Evolutionary conservation across 2,329 filamentous ascomycete genomes (phyloP).

Genomic region (Colletotrichum siamense): DNA sequence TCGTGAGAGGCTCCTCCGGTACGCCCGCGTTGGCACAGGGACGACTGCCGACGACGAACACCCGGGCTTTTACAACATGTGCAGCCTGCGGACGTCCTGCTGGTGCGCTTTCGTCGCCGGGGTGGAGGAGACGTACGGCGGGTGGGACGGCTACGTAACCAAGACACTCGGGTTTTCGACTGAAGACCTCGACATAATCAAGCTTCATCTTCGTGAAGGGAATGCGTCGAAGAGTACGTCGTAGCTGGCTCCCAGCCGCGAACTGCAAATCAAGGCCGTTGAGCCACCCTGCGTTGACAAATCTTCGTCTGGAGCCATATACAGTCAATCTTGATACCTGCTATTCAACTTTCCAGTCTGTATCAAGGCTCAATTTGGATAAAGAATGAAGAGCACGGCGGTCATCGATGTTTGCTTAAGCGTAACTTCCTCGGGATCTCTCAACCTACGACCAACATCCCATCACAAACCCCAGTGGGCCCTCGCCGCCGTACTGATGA

Average conservation of each 20-base stretch:
- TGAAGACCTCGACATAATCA: slow-evolving; percentile 52
- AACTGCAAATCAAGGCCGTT: not conserved
- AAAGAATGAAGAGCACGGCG: not conserved
- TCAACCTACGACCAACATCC: not conserved
- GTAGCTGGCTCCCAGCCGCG: not conserved
- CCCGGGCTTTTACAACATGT: slow-evolving; percentile 56
- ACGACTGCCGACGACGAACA: slow-evolving; percentile 29
- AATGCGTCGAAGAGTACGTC: not conserved
- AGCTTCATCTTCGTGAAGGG: slow-evolving; percentile 44
- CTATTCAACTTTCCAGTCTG: not conserved
- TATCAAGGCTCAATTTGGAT: not conserved
- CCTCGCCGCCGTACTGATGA: not conserved
- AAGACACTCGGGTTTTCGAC: slow-evolving; percentile 49
- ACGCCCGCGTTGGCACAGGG: slow-evolving; percentile 43
- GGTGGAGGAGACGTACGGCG: slow-evolving; percentile 49
- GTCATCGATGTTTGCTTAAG: not conserved
- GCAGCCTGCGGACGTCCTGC: slow-evolving; percentile 45
- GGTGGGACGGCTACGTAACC: slow-evolving; percentile 55
- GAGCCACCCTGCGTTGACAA: not conserved
- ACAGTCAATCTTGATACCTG: not conserved
- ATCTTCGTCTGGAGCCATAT: not conserved
- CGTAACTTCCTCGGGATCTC: not conserved
- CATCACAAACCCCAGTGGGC: not conserved
- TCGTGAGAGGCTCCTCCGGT: slow-evolving; percentile 50
- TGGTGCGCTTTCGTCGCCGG: slow-evolving; percentile 53